Conservation (phyloP, 2,329 filamentous ascomycete species). For the Nemania abortiva region DNA sequence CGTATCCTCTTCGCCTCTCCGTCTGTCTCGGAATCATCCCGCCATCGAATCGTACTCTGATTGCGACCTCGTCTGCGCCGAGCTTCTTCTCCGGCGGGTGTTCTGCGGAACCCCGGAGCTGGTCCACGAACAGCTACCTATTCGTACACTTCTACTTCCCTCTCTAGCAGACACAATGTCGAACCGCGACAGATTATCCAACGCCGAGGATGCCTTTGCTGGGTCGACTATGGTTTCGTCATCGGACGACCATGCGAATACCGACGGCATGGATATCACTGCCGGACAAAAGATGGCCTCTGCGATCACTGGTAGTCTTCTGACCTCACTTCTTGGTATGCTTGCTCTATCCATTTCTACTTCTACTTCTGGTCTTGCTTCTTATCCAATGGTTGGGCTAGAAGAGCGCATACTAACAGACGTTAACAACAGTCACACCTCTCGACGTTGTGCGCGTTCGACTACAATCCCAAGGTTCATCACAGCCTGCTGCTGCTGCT, state of each 20-base stretch:
- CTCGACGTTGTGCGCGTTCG: slow-evolving; percentile 97
- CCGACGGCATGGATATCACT: slow-evolving; percentile 75
- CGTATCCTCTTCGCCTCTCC: background rate
- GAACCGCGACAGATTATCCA: slow-evolving; percentile 55
- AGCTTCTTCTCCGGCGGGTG: slow-evolving; percentile 37
- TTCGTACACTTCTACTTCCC: background rate
- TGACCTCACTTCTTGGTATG: slow-evolving; percentile 90
- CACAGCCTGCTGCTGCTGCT: slow-evolving; percentile 56
- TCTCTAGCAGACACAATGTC: slow-evolving; percentile 36
- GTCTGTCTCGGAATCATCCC: background rate
- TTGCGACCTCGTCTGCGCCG: slow-evolving; percentile 13
- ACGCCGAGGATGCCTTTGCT: slow-evolving; percentile 52
- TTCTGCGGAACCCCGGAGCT: slow-evolving; percentile 48
- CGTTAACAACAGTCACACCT: slow-evolving; percentile 78
- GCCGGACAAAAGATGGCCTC: slow-evolving; percentile 93
- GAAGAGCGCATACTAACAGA: slow-evolving; percentile 34
- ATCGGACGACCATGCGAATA: slow-evolving; percentile 53
- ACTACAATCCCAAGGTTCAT: slow-evolving; percentile 80
- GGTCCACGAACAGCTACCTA: slow-evolving; percentile 34
- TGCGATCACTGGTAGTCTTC: slow-evolving; percentile 87
- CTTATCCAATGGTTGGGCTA: background rate
- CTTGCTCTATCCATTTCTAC: slow-evolving; percentile 29
- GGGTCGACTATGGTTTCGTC: slow-evolving; percentile 51
- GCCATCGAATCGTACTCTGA: slow-evolving; percentile 9
- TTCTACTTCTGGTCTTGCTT: background rate